Percentiles rank a stretch among this genome's conserved stretches.
These are phyloP conservation scores for Penicillium corylophilum DNA, from an alignment of 2,329 filamentous ascomycete species.

Conservation along the genomic window DNA sequence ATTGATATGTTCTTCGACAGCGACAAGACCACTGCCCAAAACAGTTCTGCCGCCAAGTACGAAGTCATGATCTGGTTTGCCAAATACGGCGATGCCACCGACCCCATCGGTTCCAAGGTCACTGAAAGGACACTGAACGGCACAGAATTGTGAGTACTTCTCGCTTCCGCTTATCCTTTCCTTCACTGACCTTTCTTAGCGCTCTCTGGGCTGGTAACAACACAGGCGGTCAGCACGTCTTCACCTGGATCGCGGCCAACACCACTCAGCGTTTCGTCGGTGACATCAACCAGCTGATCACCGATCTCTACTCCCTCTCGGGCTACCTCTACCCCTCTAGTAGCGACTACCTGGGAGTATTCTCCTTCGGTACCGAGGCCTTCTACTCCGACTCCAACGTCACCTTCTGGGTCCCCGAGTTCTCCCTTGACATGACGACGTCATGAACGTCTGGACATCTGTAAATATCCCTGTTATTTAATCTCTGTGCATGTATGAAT, in stretches of 20 bases:
- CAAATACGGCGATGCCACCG: slow-evolving; percentile 46
- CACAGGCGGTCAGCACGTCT: slow-evolving; percentile 48
- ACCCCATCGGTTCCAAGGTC: slow-evolving; percentile 48
- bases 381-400: slow-evolving; percentile 47
- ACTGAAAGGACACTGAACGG: slow-evolving; percentile 44
- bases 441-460: slow-evolving; percentile 3
- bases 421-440: slow-evolving; percentile 31
- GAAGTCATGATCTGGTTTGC: slow-evolving; percentile 62
- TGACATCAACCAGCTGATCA: slow-evolving; percentile 50
- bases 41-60: slow-evolving; percentile 42
- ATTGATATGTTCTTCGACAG: slow-evolving; percentile 60
- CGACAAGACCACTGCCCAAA: slow-evolving; percentile 41
- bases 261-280: slow-evolving; percentile 46
- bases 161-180: not conserved
- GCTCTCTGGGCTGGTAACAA: slow-evolving; percentile 19
- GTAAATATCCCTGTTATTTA: not conserved
- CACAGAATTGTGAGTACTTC: slow-evolving; percentile 24
- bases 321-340: slow-evolving; percentile 39
- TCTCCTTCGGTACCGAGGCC: slow-evolving; percentile 54
- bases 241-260: slow-evolving; percentile 50
- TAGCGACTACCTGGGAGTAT: slow-evolving; percentile 52
- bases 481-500: not conserved
- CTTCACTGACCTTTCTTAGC: slow-evolving; percentile 3
- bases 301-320: slow-evolving; percentile 38
- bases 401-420: slow-evolving; percentile 48